A percentile compares a stretch with the other conserved stretches of the same genome.
Evolutionary conservation across 768 basidiomycete species (phyloP).

Genomic region (Favolaschia claudopus): DNA sequence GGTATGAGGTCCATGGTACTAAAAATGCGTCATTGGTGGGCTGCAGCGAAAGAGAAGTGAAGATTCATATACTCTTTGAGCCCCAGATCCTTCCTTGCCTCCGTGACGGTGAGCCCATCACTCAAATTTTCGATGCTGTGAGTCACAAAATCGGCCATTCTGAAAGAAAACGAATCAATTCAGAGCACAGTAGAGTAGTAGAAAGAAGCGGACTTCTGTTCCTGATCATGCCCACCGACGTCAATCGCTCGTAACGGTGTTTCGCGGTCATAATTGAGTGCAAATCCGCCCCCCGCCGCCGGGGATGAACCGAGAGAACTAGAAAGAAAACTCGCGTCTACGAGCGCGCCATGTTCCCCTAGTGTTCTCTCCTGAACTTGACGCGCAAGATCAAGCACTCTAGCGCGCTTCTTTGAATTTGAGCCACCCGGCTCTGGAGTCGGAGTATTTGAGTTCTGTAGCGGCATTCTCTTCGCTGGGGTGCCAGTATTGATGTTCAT

Average conservation of each 20-base stretch:
- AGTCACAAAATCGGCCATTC: conserved; percentile 70
- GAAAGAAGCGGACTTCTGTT: conserved; percentile 45
- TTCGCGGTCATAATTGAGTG: conserved; percentile 57
- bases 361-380: conserved; percentile 11
- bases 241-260: conserved; percentile 59
- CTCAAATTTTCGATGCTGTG: conserved; percentile 64
- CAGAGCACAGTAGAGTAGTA: background rate
- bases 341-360: background rate
- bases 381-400: conserved; percentile 16
- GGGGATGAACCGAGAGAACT: conserved; percentile 23
- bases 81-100: conserved; percentile 60
- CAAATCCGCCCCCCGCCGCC: conserved; percentile 43
- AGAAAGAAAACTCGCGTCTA: conserved; percentile 31
- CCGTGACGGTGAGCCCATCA: conserved; percentile 58
- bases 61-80: conserved; percentile 52
- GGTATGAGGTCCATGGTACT: conserved; percentile 66
- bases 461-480: background rate
- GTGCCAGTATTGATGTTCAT: no score
- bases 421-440: conserved; percentile 15
- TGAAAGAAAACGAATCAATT: conserved; percentile 30
- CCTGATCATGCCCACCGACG: conserved; percentile 65
- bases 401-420: conserved; percentile 17
- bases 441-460: conserved; percentile 3
- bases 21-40: background rate
- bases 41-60: background rate